These are phyloP conservation scores for Teunomyces aglyptinius DNA, from an alignment of 805 yeast genomes.

Conservation along the genomic window DNA sequence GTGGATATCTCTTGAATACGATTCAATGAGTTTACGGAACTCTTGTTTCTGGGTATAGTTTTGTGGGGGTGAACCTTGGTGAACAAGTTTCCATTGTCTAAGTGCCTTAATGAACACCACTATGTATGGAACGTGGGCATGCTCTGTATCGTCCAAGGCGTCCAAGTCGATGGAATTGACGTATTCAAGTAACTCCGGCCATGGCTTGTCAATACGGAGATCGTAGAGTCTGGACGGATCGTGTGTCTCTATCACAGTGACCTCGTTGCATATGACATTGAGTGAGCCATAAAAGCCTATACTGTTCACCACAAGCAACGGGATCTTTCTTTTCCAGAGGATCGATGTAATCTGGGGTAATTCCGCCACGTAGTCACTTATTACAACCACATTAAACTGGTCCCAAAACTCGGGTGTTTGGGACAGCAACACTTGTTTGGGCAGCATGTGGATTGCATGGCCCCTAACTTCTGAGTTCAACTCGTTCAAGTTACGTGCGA, in stretches of 20 bases:
- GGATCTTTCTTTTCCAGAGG: conserved; percentile 48
- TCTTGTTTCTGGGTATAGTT: conserved; percentile 40
- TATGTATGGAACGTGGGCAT: conserved; percentile 68
- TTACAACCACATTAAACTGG: conserved; percentile 49
- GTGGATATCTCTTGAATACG: conserved; percentile 45
- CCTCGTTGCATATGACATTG: conserved; percentile 51
- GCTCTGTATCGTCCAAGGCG: conserved; percentile 40
- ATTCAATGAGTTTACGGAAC: conserved; percentile 36
- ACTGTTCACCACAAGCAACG: conserved; percentile 51
- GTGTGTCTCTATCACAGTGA: conserved; percentile 68
- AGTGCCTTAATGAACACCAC: conserved; percentile 58
- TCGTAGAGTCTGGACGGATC: conserved; percentile 66
- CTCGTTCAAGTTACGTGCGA: conserved; percentile 45
- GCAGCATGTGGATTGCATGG: conserved; percentile 14
- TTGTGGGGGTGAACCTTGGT: conserved; percentile 31
- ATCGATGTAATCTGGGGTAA: conserved; percentile 29
- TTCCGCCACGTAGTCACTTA: conserved; percentile 28
- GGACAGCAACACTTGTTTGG: conserved; percentile 10
- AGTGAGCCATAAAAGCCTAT: conserved; percentile 67
- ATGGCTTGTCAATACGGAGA: conserved; percentile 64
- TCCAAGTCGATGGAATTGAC: conserved; percentile 52
- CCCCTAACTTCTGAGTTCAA: conserved; percentile 61
- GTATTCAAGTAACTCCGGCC: conserved; percentile 61
- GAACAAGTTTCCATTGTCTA: conserved; percentile 37
- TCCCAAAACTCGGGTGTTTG: conserved; percentile 40